These are phyloP conservation scores for Hyaloscypha variabilis DNA, from an alignment of 495 filamentous ascomycete genomes.

Conservation along the genomic window DNA sequence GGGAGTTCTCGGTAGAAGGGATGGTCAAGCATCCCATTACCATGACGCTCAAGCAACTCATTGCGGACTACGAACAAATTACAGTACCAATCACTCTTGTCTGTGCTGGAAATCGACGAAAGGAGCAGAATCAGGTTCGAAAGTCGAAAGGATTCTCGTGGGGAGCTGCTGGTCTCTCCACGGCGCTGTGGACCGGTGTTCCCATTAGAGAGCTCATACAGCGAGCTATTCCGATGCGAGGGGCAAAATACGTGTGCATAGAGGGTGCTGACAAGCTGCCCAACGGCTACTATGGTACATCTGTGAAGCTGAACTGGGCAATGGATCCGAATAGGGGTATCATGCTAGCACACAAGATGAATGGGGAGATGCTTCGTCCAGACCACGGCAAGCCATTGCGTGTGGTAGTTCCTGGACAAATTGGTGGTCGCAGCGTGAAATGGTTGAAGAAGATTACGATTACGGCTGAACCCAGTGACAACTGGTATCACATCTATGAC, in stretches of 20 bases:
- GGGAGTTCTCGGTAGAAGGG: constrained; percentile 87
- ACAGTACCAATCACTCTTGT: constrained; percentile 90
- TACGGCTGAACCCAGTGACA: constrained; percentile 79
- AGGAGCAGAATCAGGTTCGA: constrained; percentile 90
- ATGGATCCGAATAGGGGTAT: constrained; percentile 85
- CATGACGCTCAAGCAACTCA: constrained; percentile 72
- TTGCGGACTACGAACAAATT: constrained; percentile 77
- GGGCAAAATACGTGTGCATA: constrained; percentile 87
- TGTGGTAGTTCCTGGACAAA: constrained; percentile 88
- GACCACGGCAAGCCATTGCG: constrained; percentile 89
- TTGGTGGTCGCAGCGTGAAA: constrained; percentile 93
- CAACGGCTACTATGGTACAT: constrained; percentile 91
- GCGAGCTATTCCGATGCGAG: constrained; percentile 66
- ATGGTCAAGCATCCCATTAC: constrained; percentile 79
- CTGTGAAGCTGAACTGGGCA: constrained; percentile 84
- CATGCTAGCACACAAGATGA: constrained; percentile 92
- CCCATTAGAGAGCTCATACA: constrained; percentile 72
- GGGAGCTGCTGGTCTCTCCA: constrained; percentile 89
- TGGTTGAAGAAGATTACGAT: constrained; percentile 88
- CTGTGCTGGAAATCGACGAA: constrained; percentile 90
- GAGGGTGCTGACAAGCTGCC: constrained; percentile 90
- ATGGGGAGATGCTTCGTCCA: constrained; percentile 79
- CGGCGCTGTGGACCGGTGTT: constrained; percentile 87
- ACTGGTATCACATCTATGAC: constrained; percentile 97
- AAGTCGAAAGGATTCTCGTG: constrained; percentile 97